phyloP scores from a whole-genome alignment of 177 flowering plant species.

The Vitis hybrid region DNA sequence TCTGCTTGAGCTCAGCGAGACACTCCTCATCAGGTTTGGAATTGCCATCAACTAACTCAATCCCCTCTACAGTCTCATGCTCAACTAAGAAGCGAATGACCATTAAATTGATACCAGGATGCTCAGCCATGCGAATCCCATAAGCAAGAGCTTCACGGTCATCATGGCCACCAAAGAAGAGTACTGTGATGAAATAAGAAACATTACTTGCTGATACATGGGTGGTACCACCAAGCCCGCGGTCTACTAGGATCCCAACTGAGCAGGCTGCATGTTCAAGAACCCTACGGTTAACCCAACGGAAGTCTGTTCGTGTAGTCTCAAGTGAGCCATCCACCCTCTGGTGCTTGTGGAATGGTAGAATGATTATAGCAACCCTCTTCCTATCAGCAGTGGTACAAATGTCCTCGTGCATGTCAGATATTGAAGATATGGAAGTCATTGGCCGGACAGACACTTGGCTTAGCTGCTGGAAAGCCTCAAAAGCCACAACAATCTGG shows the following conservation, averaged over 20 bases:
- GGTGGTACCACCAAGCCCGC: slow-evolving; percentile 67
- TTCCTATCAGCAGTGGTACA: slow-evolving; percentile 49
- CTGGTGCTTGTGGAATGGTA: slow-evolving; percentile 82
- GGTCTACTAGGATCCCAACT: slow-evolving; percentile 73
- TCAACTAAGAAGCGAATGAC: slow-evolving; percentile 39
- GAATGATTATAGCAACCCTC: slow-evolving; percentile 46
- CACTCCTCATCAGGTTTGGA: slow-evolving; percentile 22
- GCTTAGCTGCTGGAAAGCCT: slow-evolving; percentile 51
- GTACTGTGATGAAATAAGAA: slow-evolving; percentile 33
- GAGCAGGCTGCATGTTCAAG: slow-evolving; percentile 77
- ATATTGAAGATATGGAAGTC: slow-evolving; percentile 54
- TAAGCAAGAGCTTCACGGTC: slow-evolving; percentile 74
- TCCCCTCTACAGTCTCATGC: slow-evolving; percentile 19
- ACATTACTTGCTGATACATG: slow-evolving; percentile 63
- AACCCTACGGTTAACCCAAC: slow-evolving; percentile 51
- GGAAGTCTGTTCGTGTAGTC: slow-evolving; percentile 48
- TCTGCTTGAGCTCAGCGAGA: slow-evolving; percentile 35
- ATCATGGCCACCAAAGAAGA: slow-evolving; percentile 75
- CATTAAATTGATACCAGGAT: slow-evolving; percentile 62
- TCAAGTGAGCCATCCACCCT: slow-evolving; percentile 60
- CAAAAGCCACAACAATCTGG: slow-evolving; percentile 61
- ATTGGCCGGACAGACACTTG: slow-evolving; percentile 49
- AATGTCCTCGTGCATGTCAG: slow-evolving; percentile 55
- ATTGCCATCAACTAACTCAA: slow-evolving; percentile 7
- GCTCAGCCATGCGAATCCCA: slow-evolving; percentile 76